Evolutionary conservation across 2,329 filamentous ascomycete genomes (phyloP).

Genomic region (Colletotrichum sp.): DNA sequence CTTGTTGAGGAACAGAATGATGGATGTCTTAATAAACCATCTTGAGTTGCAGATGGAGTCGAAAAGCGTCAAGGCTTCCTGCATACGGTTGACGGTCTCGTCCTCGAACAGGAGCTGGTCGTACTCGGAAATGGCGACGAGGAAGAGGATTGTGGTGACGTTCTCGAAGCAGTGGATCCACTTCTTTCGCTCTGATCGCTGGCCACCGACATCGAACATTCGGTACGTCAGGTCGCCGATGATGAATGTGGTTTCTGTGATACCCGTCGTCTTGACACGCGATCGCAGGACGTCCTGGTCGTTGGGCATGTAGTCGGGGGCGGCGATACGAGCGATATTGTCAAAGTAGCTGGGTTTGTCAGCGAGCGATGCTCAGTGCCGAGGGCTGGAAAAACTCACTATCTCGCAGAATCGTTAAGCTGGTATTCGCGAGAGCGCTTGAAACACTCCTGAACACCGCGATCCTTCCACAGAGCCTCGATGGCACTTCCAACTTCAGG

Average conservation of each 20-base stretch:
- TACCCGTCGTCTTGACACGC: slow-evolving; percentile 97
- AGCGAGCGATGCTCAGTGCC: slow-evolving; percentile 31
- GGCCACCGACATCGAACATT: slow-evolving; percentile 97
- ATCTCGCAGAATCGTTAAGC: slow-evolving; percentile 94
- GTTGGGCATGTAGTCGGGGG: slow-evolving; percentile 91
- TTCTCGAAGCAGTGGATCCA: slow-evolving; percentile 99
- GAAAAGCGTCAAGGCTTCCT: slow-evolving; percentile 85
- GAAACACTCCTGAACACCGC: slow-evolving; percentile 93
- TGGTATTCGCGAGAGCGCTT: slow-evolving; percentile 95
- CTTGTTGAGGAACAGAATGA: slow-evolving; percentile 90
- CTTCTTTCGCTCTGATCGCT: slow-evolving; percentile 97
- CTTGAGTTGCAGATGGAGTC: slow-evolving; percentile 88
- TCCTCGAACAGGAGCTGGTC: slow-evolving; percentile 96
- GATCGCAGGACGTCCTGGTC: slow-evolving; percentile 95
- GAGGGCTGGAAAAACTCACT: slow-evolving; percentile 63
- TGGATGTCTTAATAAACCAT: slow-evolving; percentile 90
- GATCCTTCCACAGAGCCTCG: slow-evolving; percentile 90
- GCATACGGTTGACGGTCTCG: slow-evolving; percentile 95
- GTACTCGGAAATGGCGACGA: slow-evolving; percentile 97
- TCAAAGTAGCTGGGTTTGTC: slow-evolving; percentile 81
- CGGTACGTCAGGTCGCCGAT: slow-evolving; percentile 93
- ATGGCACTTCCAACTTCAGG: slow-evolving; percentile 94
- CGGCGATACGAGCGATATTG: slow-evolving; percentile 88
- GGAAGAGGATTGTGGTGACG: slow-evolving; percentile 94
- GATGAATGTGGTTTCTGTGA: slow-evolving; percentile 95